Evolutionary conservation across 805 yeast genomes (phyloP).

Genomic region (Kazachstania africana): DNA sequence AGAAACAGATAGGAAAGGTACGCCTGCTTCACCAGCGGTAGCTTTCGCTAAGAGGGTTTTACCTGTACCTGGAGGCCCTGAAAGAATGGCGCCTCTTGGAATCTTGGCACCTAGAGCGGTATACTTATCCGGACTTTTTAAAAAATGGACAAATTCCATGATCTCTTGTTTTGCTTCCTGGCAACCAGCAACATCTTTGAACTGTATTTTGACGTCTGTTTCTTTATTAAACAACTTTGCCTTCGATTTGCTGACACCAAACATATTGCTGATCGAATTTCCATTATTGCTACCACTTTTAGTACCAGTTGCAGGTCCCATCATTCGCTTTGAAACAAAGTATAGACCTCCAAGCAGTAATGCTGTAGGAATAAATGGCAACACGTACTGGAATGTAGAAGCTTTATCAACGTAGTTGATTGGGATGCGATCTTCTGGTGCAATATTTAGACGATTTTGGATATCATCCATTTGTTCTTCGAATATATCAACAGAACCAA

Average conservation of each 20-base stretch:
- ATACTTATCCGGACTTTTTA: conserved; percentile 75
- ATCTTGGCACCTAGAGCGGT: conserved; percentile 86
- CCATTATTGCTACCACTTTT: conserved; percentile 45
- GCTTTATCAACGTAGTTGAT: conserved; percentile 62
- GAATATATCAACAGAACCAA: conserved; percentile 77
- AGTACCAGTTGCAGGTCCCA: conserved; percentile 5
- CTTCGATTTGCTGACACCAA: conserved; percentile 66
- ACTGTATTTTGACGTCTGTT: conserved; percentile 68
- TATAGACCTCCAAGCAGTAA: conserved; percentile 66
- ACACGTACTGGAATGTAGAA: conserved; percentile 46
- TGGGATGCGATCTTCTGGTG: conserved; percentile 63
- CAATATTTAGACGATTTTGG: conserved; percentile 59
- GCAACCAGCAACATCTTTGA: conserved; percentile 89
- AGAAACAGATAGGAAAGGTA: conserved; percentile 81
- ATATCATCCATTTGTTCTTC: conserved; percentile 70
- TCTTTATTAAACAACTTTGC: conserved; percentile 78
- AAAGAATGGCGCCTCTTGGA: conserved; percentile 87
- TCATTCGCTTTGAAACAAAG: conserved; percentile 32
- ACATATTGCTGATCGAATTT: conserved; percentile 30
- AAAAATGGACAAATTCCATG: conserved; percentile 86
- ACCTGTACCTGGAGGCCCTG: conserved; percentile 98
- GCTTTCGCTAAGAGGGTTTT: conserved; percentile 87
- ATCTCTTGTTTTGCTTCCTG: conserved; percentile 91
- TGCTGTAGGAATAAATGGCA: conserved; percentile 72
- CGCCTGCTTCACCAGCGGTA: conserved; percentile 95